Base-by-base conservation (phyloP, 352 stramenopile species). In the Globisporangium echinulatum region DNA sequence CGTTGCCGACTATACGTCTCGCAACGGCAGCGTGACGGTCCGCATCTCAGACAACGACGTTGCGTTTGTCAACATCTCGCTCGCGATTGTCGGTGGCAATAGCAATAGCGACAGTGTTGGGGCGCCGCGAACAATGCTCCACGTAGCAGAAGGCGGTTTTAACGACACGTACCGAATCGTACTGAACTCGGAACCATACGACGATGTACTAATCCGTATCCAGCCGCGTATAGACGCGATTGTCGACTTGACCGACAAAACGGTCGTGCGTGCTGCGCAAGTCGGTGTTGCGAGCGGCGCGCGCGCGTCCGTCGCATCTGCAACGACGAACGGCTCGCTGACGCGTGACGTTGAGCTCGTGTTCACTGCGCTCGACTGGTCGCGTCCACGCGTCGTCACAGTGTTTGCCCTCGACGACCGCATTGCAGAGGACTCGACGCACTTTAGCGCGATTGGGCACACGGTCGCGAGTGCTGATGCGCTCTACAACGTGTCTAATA, bases 121-220 rank as follows among this genome's bases (percentile, higher is more conserved):
- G 0, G 38, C 58, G 11, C 53, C 59, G 6, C 61, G 66, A 1
- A 65, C 67, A 3, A 58, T 81, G 37, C 64, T 92, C 0, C 74
- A 88, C 19, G 80, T 89, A 8, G 77, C 80, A 1, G 80, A 92
- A 58, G 82, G 79, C 3, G 82, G 82, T 13, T 92, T 92, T 50
- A 90, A 90, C 47, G 80, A 88, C 63, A 87, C 80, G n/a, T 90
- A 90, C 54, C 59, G 59, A 3, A 59, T 90, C 19, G 68, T 70
- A 0, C 62, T 92, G 1, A 76, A 78, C 14, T 79, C 79, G 0
- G 82, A 90, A 58, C 82, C 82, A 10, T 89, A 82, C 43, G 65
- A 85, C 56, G 69, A 86, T 47, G 82, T 90, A 33, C 67, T 66
- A 1, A 25, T 92, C 4, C 70, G 63, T 0, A 52, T 89, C 11